Evolutionary conservation across 805 yeast genomes (phyloP).

Genomic region (Zygoascus tannicola): DNA sequence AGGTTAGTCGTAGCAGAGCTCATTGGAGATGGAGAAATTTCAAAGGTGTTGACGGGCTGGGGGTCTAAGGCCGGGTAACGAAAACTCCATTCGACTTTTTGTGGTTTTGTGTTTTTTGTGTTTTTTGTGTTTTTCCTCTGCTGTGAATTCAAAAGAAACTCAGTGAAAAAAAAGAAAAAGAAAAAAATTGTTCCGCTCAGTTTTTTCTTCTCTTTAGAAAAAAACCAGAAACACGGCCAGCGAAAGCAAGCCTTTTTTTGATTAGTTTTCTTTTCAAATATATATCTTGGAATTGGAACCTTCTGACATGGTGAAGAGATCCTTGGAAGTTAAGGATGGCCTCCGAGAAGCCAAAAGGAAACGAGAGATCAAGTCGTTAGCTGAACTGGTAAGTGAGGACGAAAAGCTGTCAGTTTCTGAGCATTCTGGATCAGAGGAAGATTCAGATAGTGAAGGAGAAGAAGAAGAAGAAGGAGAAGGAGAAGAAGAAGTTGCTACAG

Average conservation of each 20-base stretch:
- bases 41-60: no score
- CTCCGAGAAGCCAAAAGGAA: background rate
- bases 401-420: background rate
- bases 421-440: background rate
- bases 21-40: no score
- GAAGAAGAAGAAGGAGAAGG: conserved; percentile 14
- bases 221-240: no score
- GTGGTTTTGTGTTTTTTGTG: no score
- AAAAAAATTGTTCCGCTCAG: no score
- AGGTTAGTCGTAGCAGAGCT: no score
- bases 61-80: no score
- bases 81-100: no score
- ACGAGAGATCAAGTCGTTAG: background rate
- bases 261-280: background rate
- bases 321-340: background rate
- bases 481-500: conserved; percentile 7
- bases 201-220: no score
- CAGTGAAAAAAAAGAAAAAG: conserved; percentile 11
- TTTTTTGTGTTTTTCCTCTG: no score
- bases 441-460: conserved; percentile 9
- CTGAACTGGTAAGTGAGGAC: background rate
- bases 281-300: background rate
- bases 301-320: background rate
- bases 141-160: no score
- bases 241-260: background rate